Evolutionary conservation across 805 yeast species (phyloP), one percentile per base, ranked within the genome.

Genomic region (Kuraishia piskuri): DNA sequence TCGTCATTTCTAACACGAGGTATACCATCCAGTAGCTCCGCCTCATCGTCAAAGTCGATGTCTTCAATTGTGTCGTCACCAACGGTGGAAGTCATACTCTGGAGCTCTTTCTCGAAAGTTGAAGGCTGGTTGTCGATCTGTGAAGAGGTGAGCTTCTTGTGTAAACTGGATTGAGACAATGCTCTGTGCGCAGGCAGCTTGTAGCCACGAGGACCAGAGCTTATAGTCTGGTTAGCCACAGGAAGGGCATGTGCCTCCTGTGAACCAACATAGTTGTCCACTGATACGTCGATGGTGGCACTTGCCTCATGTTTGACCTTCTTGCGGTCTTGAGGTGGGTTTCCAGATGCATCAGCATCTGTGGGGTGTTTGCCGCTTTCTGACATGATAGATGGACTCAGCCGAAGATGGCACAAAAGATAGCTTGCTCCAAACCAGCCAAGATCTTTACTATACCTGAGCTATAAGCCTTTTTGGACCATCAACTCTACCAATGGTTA

Each of bases 21-120:
- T 10, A 37, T 31, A 12, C 40, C 40, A 31, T 31, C 40, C 40
- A 31, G 40, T 3, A 45, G 48, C 17, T 47, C 31, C 19, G 48
- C 50, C 51, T 55, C 57, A 12, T 36, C 26, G 21, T 48, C 40
- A 47, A 53, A 25, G 45, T 60, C 63, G 14, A 58, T 56, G 23
- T 55, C 57, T 44, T 60, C 63, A 14, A 21, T 5, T 21, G 56
- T 59, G 21, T 54, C 57, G 4, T 57, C 57, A 31, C 59, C 60
- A n/a, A 65, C 62, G 19, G 68, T 75, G 46, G 67, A 65, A 2
- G 75, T 66, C 76, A 81, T 73, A 5, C 69, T 60, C 22, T 72
- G 58, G 54, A 82, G 65, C 56, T 81, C 84, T 54, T 73, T 71
- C 62, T 82, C 86, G 57, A 82, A 81, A 23, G 70, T 66, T 21